These are phyloP conservation scores for Xylaria sp. DNA, from an alignment of 2,329 filamentous ascomycete genomes.

Conservation along the genomic window DNA sequence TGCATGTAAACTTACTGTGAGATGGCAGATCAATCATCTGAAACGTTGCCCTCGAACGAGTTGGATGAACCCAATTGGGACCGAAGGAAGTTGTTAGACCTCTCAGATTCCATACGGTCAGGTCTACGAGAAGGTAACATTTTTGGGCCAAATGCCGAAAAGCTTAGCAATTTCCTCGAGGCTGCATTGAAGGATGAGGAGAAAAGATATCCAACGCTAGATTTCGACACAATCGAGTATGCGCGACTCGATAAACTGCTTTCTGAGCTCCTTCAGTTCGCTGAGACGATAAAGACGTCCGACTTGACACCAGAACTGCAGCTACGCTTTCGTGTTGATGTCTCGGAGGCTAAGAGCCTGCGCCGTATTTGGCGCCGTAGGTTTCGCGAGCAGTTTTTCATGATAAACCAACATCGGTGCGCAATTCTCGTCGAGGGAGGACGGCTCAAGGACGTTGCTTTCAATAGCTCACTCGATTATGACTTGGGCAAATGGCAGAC, in stretches of 20 bases:
- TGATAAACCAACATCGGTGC: constrained; percentile 59
- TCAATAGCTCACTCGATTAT: constrained; percentile 50
- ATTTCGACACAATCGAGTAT: constrained; percentile 54
- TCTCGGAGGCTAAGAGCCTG: constrained; percentile 53
- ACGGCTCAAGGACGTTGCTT: constrained; percentile 55
- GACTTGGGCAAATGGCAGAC: constrained; percentile 54
- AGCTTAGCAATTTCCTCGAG: constrained; percentile 55
- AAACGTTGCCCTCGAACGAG: constrained; percentile 37
- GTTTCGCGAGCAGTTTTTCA: constrained; percentile 58
- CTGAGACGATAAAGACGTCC: constrained; percentile 53
- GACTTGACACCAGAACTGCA: constrained; percentile 46
- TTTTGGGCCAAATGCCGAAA: constrained; percentile 51
- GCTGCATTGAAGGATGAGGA: constrained; percentile 55
- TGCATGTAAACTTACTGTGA: constrained; percentile 17
- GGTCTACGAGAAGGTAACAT: constrained; percentile 50
- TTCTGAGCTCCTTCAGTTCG: constrained; percentile 56
- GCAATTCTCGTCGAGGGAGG: constrained; percentile 52
- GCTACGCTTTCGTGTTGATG: constrained; percentile 50
- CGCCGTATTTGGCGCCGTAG: constrained; percentile 57
- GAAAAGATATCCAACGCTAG: constrained; percentile 49
- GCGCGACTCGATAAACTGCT: constrained; percentile 53
- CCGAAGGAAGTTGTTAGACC: constrained; percentile 48
- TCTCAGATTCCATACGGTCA: constrained; percentile 57
- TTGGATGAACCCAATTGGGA: constrained; percentile 41
- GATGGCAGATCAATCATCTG: constrained; percentile 35